Percentiles rank a stretch among this genome's conserved stretches.
Evolutionary conservation across 2,329 filamentous ascomycete genomes (phyloP).

Genomic region (Fusarium staphyleae): DNA sequence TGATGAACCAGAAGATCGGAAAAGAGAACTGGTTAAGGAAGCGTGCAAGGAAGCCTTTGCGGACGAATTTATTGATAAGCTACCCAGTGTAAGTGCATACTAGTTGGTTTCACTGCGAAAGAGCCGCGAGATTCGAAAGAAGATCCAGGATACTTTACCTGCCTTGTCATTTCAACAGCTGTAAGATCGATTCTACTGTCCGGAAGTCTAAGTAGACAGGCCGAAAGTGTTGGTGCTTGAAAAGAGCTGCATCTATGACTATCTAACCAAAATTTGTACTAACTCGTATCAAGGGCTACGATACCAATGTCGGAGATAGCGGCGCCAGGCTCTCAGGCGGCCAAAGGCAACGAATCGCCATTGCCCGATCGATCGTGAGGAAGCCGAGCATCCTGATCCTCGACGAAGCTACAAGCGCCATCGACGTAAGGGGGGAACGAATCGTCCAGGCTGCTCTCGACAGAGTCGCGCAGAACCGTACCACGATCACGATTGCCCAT

Average conservation of each 20-base stretch:
- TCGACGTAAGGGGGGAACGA: slow-evolving; percentile 61
- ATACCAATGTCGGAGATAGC: slow-evolving; percentile 77
- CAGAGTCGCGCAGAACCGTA: slow-evolving; percentile 66
- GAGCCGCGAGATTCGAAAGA: no score
- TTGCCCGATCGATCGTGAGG: slow-evolving; percentile 76
- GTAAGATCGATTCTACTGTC: no score
- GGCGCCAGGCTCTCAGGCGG: slow-evolving; percentile 84
- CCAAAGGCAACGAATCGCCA: slow-evolving; percentile 83
- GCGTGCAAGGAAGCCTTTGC: slow-evolving; percentile 74
- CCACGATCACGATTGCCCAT: slow-evolving; percentile 78
- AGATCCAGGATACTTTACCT: no score
- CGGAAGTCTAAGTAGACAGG: no score
- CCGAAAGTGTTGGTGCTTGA: no score
- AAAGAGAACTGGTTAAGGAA: slow-evolving; percentile 65
- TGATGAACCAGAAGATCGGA: slow-evolving; percentile 59
- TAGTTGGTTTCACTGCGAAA: no score
- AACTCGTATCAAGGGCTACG: slow-evolving; percentile 62
- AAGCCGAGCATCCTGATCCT: slow-evolving; percentile 75
- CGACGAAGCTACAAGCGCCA: slow-evolving; percentile 78
- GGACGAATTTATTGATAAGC: slow-evolving; percentile 70
- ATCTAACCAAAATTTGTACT: background rate
- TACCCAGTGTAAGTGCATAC: slow-evolving; percentile 58
- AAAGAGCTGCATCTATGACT: background rate
- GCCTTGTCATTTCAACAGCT: no score
- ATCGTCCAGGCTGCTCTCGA: slow-evolving; percentile 72